Conservation (phyloP, 306 rosid genomes). For the Rosa lucieae region DNA sequence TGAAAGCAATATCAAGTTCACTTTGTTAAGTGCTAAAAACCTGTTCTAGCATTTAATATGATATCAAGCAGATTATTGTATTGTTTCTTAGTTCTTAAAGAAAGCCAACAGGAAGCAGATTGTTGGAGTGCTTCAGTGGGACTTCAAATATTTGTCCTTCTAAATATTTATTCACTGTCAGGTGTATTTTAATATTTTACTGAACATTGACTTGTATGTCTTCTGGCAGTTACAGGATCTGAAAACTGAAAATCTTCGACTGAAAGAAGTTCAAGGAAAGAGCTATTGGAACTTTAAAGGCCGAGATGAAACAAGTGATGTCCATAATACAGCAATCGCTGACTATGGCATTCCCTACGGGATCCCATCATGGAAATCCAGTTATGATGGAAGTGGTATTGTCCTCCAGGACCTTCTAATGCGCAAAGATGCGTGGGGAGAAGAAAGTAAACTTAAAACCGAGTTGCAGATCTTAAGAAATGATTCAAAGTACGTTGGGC, state of each 20-base stretch:
- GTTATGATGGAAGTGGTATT: constrained; percentile 32
- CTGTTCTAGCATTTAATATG: background rate
- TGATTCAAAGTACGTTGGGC: constrained; percentile 19
- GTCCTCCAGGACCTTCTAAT: constrained; percentile 40
- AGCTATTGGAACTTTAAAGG: constrained; percentile 47
- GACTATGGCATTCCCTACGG: constrained; percentile 28
- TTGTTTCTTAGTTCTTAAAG: background rate
- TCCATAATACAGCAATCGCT: constrained; percentile 22
- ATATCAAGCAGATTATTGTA: background rate
- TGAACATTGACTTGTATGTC: constrained; percentile 3
- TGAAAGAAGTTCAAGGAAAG: constrained; percentile 58
- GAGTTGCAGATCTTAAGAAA: constrained; percentile 45
- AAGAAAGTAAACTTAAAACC: constrained; percentile 30
- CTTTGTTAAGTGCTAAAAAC: background rate
- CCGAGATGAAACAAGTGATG: constrained; percentile 25
- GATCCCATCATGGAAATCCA: constrained; percentile 42
- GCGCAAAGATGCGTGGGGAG: constrained; percentile 39
- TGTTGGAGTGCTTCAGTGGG: background rate
- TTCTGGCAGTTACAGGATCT: constrained; percentile 52
- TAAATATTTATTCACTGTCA: background rate
- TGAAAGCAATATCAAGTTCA: background rate
- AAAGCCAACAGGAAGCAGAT: background rate
- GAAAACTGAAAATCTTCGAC: constrained; percentile 53
- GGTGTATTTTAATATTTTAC: constrained; percentile 15
- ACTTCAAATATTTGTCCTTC: constrained; percentile 7